Evolutionary conservation across 75 land plant species (phyloP).

Genomic region (Pinus albicaulis): DNA sequence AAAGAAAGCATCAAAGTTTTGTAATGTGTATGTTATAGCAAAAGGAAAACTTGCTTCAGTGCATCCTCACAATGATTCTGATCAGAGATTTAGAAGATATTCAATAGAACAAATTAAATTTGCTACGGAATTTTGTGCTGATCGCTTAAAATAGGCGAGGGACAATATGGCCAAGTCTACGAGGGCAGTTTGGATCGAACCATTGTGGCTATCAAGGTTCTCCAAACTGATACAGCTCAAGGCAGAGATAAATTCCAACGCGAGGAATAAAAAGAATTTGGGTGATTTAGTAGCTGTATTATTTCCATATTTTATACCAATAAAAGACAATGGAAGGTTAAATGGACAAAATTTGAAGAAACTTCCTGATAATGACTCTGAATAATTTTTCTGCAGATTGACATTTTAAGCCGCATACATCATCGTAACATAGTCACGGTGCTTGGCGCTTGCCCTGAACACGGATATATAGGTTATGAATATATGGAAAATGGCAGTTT

Average conservation of each 20-base stretch:
- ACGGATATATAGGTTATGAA: constrained; percentile 21
- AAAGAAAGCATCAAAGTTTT: constrained; percentile 36
- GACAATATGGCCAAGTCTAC: constrained; percentile 67
- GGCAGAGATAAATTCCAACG: constrained; percentile 58
- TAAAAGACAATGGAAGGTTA: neutral
- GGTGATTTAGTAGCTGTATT: neutral
- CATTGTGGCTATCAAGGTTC: constrained; percentile 66
- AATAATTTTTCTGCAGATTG: constrained; percentile 9
- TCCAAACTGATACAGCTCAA: constrained; percentile 43
- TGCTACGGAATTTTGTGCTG: constrained; percentile 40
- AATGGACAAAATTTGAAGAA: neutral
- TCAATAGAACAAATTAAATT: constrained; percentile 38
- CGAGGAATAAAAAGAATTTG: constrained; percentile 38
- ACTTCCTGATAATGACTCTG: neutral
- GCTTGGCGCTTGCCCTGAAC: constrained; percentile 21
- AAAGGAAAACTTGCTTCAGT: constrained; percentile 33
- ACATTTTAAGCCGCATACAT: constrained; percentile 15
- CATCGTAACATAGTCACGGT: constrained; percentile 20
- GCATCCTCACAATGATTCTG: neutral
- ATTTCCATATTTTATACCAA: neutral
- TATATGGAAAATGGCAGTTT: constrained; percentile 25
- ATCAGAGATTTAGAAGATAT: constrained; percentile 24
- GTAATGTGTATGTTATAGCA: constrained; percentile 45
- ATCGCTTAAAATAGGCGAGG: constrained; percentile 43
- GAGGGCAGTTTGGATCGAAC: constrained; percentile 49